phyloP scores from a whole-genome alignment of 768 basidiomycete genomes.

The Trametes coccinea region DNA sequence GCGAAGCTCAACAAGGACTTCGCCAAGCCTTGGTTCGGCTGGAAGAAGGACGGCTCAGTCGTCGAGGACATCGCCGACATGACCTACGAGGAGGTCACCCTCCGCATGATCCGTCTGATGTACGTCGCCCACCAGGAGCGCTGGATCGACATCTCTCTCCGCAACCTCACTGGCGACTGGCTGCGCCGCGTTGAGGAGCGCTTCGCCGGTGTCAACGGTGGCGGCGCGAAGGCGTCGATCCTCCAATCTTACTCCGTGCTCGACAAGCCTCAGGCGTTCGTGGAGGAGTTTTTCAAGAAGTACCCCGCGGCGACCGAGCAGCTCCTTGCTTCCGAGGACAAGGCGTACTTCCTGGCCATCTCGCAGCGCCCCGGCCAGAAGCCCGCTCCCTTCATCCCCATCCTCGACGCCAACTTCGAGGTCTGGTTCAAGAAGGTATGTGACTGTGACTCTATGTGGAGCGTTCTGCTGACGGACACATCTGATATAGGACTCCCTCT shows the following conservation, averaged over 20 bases:
- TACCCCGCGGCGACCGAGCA: constrained; percentile 85
- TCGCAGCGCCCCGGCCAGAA: constrained; percentile 96
- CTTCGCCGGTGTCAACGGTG: constrained; percentile 86
- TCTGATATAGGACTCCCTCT: constrained; percentile 79
- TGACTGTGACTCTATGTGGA: constrained; percentile 2
- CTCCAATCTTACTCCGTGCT: constrained; percentile 82
- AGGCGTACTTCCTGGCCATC: constrained; percentile 94
- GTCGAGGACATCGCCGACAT: constrained; percentile 90
- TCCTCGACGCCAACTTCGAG: constrained; percentile 89
- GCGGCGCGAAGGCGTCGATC: constrained; percentile 75
- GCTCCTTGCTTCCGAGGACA: constrained; percentile 89
- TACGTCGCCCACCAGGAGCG: constrained; percentile 88
- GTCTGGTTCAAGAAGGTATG: constrained; percentile 99
- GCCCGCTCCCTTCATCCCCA: constrained; percentile 96
- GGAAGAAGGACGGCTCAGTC: constrained; percentile 88
- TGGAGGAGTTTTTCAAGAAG: constrained; percentile 79
- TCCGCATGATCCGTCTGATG: constrained; percentile 93
- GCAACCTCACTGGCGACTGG: constrained; percentile 97
- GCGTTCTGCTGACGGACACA: constrained; percentile 10
- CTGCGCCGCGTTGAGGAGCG: constrained; percentile 93
- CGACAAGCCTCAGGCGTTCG: constrained; percentile 77
- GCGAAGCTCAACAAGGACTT: constrained; percentile 93
- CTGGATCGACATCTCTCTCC: constrained; percentile 90
- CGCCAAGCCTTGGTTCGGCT: constrained; percentile 95
- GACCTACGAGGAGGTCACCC: constrained; percentile 96